Conservation (phyloP, 2,329 filamentous ascomycete species). For the Byssochlamys sp. region DNA sequence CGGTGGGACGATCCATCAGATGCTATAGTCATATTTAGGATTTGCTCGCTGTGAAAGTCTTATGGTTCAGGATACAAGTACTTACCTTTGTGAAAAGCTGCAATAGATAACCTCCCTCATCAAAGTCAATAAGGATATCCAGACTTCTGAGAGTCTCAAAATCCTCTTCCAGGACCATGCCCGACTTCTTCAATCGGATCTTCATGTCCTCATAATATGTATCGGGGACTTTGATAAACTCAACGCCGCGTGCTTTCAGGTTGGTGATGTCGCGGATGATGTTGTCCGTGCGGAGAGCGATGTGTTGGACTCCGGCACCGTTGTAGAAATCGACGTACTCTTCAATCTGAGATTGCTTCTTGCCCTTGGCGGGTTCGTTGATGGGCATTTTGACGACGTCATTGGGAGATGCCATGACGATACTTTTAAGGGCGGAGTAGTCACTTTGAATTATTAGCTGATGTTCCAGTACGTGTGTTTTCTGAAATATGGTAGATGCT, state of each 20-base stretch:
- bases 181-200: slow-evolving; percentile 56
- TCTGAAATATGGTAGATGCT: slow-evolving; percentile 7
- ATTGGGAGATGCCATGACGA: slow-evolving; percentile 82
- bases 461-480: slow-evolving; percentile 2
- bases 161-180: slow-evolving; percentile 60
- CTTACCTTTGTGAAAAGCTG: slow-evolving; percentile 61
- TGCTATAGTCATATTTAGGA: slow-evolving; percentile 40
- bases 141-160: slow-evolving; percentile 66
- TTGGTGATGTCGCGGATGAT: slow-evolving; percentile 70
- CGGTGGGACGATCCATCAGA: slow-evolving; percentile 84
- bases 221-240: slow-evolving; percentile 82
- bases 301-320: slow-evolving; percentile 84
- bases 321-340: slow-evolving; percentile 86
- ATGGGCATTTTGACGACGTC: slow-evolving; percentile 94
- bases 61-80: background rate
- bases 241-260: slow-evolving; percentile 74
- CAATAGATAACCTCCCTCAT: slow-evolving; percentile 76
- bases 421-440: slow-evolving; percentile 75
- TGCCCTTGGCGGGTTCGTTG: slow-evolving; percentile 85
- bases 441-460: slow-evolving; percentile 42
- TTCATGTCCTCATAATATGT: slow-evolving; percentile 77
- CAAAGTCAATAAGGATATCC: slow-evolving; percentile 89
- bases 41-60: background rate
- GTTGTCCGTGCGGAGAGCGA: slow-evolving; percentile 71
- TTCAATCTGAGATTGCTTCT: slow-evolving; percentile 88